A percentile compares a stretch with the other conserved stretches of the same genome.
Evolutionary conservation across 139 green algal genomes (phyloP).

Genomic region (Trebouxia sp.): DNA sequence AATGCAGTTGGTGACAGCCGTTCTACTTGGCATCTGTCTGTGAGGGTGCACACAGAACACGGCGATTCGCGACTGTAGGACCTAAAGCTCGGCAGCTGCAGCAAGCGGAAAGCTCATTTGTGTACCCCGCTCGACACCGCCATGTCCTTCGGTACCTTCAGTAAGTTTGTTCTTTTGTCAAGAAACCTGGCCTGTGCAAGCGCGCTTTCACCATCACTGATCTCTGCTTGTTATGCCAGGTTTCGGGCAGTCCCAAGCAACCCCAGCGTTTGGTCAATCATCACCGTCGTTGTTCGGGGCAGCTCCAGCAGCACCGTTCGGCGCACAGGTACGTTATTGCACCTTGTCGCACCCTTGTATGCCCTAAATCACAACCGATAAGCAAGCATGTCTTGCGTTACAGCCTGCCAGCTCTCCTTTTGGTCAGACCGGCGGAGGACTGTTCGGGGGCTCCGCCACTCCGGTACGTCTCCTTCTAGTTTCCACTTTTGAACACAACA

Average conservation of each 20-base stretch:
- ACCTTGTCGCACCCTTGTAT: background rate
- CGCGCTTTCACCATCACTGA: too few species aligned
- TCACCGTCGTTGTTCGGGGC: conserved; percentile 9
- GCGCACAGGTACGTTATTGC: background rate
- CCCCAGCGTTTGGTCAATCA: conserved; percentile 3
- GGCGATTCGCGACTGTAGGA: too few species aligned
- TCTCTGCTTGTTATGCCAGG: background rate
- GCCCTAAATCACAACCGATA: background rate
- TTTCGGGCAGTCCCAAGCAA: conserved; percentile 12
- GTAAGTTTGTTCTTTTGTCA: too few species aligned
- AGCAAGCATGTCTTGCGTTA: background rate
- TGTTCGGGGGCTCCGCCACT: conserved; percentile 9
- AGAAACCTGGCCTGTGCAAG: too few species aligned
- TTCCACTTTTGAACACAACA: background rate
- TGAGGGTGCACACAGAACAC: too few species aligned
- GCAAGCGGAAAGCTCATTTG: background rate
- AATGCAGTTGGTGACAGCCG: too few species aligned
- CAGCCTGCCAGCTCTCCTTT: conserved; percentile 7
- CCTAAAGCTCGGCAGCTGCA: too few species aligned
- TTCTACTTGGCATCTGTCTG: too few species aligned
- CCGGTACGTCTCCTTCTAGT: background rate
- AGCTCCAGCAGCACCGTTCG: background rate
- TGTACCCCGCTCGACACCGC: too few species aligned
- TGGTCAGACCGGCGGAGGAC: background rate
- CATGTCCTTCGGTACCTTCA: background rate